Evolutionary conservation across 2,329 filamentous ascomycete genomes (phyloP).

Genomic region (Colletotrichum cordylinicola): DNA sequence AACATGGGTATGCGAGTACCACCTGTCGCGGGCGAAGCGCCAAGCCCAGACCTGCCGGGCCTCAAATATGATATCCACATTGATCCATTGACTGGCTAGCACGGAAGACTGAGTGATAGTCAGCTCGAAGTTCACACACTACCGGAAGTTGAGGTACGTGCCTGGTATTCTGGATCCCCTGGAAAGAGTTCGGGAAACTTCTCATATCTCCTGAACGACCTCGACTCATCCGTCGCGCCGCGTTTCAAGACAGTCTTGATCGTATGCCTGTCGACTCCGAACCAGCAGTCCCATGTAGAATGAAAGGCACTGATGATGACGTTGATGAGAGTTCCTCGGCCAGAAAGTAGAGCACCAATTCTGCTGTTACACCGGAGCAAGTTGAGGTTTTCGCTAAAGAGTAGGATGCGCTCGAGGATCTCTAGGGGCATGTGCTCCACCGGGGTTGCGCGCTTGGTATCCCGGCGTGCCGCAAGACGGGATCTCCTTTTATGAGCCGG

Average conservation of each 20-base stretch:
- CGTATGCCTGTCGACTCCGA: slow-evolving; percentile 30
- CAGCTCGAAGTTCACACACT: neutral
- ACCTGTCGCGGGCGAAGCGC: slow-evolving; percentile 37
- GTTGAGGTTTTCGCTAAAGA: slow-evolving; percentile 53
- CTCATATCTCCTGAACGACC: neutral
- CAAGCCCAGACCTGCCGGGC: slow-evolving; percentile 55
- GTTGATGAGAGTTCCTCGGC: slow-evolving; percentile 39
- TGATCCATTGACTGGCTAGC: slow-evolving; percentile 49
- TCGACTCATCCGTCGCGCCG: neutral
- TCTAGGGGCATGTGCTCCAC: slow-evolving; percentile 52
- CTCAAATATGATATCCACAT: slow-evolving; percentile 50
- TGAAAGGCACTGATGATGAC: slow-evolving; percentile 41
- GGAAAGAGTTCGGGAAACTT: slow-evolving; percentile 25
- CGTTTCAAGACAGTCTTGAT: slow-evolving; percentile 6
- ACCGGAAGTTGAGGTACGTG: slow-evolving; percentile 22
- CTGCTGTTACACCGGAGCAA: slow-evolving; percentile 42
- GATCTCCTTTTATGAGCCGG: neutral
- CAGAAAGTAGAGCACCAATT: slow-evolving; percentile 53
- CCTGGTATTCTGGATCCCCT: slow-evolving; percentile 51
- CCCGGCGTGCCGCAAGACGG: neutral
- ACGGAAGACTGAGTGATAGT: slow-evolving; percentile 42
- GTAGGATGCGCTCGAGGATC: slow-evolving; percentile 58
- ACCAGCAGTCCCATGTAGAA: slow-evolving; percentile 43
- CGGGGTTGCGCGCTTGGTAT: slow-evolving; percentile 21
- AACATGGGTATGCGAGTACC: slow-evolving; percentile 35